phyloP scores from a whole-genome alignment of 2,329 filamentous ascomycete species.

The Aaosphaeria arxii region DNA sequence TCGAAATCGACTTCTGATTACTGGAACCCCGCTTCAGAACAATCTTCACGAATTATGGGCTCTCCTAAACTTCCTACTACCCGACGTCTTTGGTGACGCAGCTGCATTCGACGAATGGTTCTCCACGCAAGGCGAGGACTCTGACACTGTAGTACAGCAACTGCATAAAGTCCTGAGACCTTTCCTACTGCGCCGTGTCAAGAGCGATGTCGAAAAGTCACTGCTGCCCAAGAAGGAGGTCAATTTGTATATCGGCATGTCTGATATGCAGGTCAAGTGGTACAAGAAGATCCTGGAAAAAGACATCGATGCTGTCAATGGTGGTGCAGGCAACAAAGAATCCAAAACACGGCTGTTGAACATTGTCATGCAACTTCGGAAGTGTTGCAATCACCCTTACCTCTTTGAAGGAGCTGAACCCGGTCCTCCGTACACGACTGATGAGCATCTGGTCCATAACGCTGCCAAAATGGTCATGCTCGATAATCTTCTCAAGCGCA shows the following conservation, averaged over 20 bases:
- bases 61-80: constrained; percentile 93
- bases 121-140: constrained; percentile 81
- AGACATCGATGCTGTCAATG: constrained; percentile 98
- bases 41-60: constrained; percentile 98
- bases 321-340: constrained; percentile 91
- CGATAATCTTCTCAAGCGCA: constrained; percentile 81
- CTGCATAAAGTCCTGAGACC: constrained; percentile 89
- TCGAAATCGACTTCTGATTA: constrained; percentile 90
- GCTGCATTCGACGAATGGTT: constrained; percentile 99
- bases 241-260: constrained; percentile 97
- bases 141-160: constrained; percentile 94
- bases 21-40: constrained; percentile 94
- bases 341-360: constrained; percentile 96
- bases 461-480: constrained; percentile 97
- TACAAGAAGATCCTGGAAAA: constrained; percentile 99
- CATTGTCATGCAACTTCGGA: constrained; percentile 98
- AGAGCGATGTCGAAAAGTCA: constrained; percentile 97
- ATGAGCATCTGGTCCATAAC: constrained; percentile 91
- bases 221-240: constrained; percentile 95
- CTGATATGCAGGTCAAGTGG: constrained; percentile 99
- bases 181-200: constrained; percentile 92
- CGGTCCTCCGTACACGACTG: constrained; percentile 94
- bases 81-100: constrained; percentile 94
- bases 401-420: constrained; percentile 97
- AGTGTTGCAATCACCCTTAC: constrained; percentile 98